These are phyloP conservation scores for Medicago arabica DNA, from an alignment of 306 rosid species.

Conservation along the genomic window DNA sequence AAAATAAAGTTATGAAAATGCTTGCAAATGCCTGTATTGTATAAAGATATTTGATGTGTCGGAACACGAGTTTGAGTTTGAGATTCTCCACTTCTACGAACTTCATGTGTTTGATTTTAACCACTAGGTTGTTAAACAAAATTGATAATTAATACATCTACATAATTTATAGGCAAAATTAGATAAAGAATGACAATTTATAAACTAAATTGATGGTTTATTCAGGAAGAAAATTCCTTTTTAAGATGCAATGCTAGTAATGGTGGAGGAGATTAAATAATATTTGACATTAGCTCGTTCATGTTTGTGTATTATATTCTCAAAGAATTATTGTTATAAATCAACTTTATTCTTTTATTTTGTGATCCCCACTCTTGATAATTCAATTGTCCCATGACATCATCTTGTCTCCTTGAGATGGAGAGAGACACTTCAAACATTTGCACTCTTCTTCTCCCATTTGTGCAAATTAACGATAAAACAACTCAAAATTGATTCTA, in stretches of 20 bases:
- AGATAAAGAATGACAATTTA: no score
- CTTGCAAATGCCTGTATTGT: no score
- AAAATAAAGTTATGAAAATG: no score
- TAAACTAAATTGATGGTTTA: background rate
- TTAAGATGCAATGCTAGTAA: background rate
- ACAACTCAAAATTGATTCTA: background rate
- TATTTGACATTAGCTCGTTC: slow-evolving; percentile 16
- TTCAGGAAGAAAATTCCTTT: background rate
- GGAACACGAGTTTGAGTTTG: no score
- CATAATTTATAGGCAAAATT: no score
- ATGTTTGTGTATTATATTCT: background rate
- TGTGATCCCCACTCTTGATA: slow-evolving; percentile 24
- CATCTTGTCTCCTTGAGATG: slow-evolving; percentile 21
- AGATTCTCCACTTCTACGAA: no score
- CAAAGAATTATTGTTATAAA: background rate
- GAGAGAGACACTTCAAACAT: background rate
- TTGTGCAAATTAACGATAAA: no score
- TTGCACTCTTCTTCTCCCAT: background rate
- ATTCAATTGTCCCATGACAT: slow-evolving; percentile 24
- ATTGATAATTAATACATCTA: no score
- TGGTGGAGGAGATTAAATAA: slow-evolving; percentile 29
- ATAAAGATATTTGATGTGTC: no score
- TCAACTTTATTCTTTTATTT: background rate
- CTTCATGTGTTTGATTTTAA: no score
- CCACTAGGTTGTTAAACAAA: no score